Percentiles rank a stretch among this genome's conserved stretches.
Conservation (phyloP, 805 yeast species). For the Lipomyces chichibuensis region DNA sequence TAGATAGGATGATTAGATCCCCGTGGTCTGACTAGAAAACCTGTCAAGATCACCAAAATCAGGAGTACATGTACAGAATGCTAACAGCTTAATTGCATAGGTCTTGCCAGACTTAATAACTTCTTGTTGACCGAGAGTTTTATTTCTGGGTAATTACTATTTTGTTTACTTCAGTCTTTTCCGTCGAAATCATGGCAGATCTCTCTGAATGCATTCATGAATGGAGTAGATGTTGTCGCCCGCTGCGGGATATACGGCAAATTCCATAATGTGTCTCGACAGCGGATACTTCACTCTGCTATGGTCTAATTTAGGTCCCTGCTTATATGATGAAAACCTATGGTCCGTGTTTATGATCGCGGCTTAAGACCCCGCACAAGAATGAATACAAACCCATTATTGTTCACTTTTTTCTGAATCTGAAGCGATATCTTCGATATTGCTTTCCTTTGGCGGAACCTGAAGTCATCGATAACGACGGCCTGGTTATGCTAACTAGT, state of each 20-base stretch:
- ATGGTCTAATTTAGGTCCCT: background rate
- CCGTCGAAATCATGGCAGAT: background rate
- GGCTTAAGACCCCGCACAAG: conserved; percentile 86
- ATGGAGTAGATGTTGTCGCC: background rate
- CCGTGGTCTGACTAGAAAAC: background rate
- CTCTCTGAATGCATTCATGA: background rate
- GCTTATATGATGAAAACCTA: conserved; percentile 56
- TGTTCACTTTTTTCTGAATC: conserved; percentile 50
- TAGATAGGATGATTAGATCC: background rate
- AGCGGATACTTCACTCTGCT: background rate
- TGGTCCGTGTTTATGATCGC: conserved; percentile 98
- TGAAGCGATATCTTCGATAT: background rate
- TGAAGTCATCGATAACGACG: background rate
- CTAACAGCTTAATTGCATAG: conserved; percentile 9
- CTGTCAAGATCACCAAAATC: background rate
- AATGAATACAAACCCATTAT: conserved; percentile 72
- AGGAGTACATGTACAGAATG: background rate
- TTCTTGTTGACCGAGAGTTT: conserved; percentile 30
- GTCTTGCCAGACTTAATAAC: conserved; percentile 27
- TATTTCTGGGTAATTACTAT: conserved; percentile 76
- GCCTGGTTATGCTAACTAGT: background rate
- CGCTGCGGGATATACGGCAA: background rate
- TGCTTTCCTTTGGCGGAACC: conserved; percentile 1
- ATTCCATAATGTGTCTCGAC: background rate
- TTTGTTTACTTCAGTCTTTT: background rate